Base-by-base conservation (phyloP, 192 early-diverging fungal genomes). In the Backusella sp. region DNA sequence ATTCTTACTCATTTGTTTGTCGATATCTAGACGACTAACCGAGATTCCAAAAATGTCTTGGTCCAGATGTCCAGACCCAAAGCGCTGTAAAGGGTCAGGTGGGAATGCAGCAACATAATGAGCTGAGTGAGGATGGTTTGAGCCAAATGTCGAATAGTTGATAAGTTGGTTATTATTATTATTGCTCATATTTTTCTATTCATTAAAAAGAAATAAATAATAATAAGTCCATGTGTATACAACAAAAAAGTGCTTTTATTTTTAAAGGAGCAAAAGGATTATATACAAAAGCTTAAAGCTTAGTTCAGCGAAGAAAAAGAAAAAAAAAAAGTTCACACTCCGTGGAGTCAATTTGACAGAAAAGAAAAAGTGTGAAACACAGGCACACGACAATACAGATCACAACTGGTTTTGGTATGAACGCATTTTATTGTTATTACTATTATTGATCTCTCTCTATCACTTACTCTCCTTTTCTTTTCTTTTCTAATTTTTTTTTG, bases 21-120 rank as follows among this genome's bases (percentile, higher is more conserved):
- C 44, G 12, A 80, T 15, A n/a, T 70, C 23, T 19, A 49, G 62
- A 42, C 74, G 67, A 46, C 44, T 66, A 52, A 80, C 74, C 28
- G 73, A 52, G 36, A 76, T 68, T 42, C 78, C 78, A 72, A 80
- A 80, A 36, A 80, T 46, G 66, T 80, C 74, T 35, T 76, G 73
- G 39, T 69, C 72, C 72, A 56, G 53, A 56, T 80, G 70, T 21
- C 78, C 73, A 15, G 78, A 80, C 21, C 69, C 59, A 74, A 53
- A 80, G 14, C 78, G 41, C 37, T 62, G 34, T 15, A 80, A 53
- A 12, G 62, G 62, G 66, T 77, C 70, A 19, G 56, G 28, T 4
- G 35, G 49, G 34, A 34, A 26, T 21, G 32, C 70, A 11, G 32
- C 34, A 21, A 44, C 26, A 53, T 73, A 73, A 28, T 36, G 30